These are phyloP conservation scores for Candida ovalis DNA, from an alignment of 805 yeast genomes.

Conservation along the genomic window DNA sequence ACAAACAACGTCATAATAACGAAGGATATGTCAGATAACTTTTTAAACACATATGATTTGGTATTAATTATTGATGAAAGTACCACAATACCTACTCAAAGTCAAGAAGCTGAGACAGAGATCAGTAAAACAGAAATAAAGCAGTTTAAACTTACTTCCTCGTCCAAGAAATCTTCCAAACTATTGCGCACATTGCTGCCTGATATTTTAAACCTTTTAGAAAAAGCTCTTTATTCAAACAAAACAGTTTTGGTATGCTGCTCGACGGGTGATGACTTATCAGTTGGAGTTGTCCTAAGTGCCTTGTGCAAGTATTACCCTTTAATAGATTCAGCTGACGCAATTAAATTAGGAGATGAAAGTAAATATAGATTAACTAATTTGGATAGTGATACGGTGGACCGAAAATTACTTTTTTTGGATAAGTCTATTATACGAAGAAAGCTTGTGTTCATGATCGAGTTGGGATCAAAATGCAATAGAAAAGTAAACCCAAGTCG, in stretches of 20 bases:
- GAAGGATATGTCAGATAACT: not conserved
- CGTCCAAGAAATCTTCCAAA: slow-evolving; percentile 64
- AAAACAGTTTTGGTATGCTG: slow-evolving; percentile 45
- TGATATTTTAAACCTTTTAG: slow-evolving; percentile 32
- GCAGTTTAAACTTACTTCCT: slow-evolving; percentile 19
- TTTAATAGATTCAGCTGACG: slow-evolving; percentile 18
- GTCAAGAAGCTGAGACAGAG: not conserved
- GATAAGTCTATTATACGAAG: slow-evolving; percentile 33
- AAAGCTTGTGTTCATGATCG: slow-evolving; percentile 49
- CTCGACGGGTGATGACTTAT: slow-evolving; percentile 62
- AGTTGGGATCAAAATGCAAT: slow-evolving; percentile 15
- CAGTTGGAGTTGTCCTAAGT: slow-evolving; percentile 56
- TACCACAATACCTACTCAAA: not conserved
- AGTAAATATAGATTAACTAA: not conserved
- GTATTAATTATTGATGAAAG: slow-evolving; percentile 1
- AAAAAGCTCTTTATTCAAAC: slow-evolving; percentile 7
- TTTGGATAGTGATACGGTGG: not conserved
- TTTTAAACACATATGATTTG: not conserved
- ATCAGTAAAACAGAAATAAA: slow-evolving; percentile 4
- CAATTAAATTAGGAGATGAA: no score
- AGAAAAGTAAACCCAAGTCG: slow-evolving; percentile 71
- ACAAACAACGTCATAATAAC: slow-evolving; percentile 1
- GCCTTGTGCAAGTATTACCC: slow-evolving; percentile 43
- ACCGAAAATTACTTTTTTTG: not conserved
- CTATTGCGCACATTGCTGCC: slow-evolving; percentile 48